Evolutionary conservation across 495 filamentous ascomycete genomes (phyloP).

Genomic region (Hypoxylon crocopeplum): DNA sequence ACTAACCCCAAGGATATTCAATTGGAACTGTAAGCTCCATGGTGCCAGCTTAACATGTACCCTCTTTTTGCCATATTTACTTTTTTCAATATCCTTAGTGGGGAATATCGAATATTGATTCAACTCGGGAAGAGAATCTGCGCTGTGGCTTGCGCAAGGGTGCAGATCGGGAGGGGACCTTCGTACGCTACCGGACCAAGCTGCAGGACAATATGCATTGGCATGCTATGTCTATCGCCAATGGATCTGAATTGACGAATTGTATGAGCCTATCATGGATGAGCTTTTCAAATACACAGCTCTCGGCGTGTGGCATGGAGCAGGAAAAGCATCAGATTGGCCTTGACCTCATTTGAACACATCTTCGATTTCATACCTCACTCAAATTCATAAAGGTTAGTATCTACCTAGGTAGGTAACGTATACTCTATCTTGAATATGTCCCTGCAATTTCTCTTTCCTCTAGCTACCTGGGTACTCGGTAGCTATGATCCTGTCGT

Average conservation of each 20-base stretch:
- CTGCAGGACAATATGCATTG: constrained; percentile 7
- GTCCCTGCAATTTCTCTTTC: too few species aligned
- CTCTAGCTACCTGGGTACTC: too few species aligned
- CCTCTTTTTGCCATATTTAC: constrained; percentile 2
- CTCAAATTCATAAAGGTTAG: too few species aligned
- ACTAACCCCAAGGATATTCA: neutral
- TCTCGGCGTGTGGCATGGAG: neutral
- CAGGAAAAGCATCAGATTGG: too few species aligned
- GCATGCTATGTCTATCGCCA: neutral
- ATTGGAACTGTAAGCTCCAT: neutral
- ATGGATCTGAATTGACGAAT: neutral
- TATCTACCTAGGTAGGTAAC: too few species aligned
- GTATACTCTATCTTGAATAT: too few species aligned
- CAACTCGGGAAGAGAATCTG: constrained; percentile 2
- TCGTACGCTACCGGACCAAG: constrained; percentile 20
- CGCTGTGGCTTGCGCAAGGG: constrained; percentile 24
- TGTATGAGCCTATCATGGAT: constrained; percentile 2
- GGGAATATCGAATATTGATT: constrained; percentile 21
- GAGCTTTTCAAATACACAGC: neutral
- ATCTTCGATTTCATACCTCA: too few species aligned
- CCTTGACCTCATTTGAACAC: too few species aligned
- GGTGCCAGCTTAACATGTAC: neutral
- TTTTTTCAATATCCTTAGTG: neutral
- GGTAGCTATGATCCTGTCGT: too few species aligned
- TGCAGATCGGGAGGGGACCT: constrained; percentile 22